Percentiles rank a stretch among this genome's conserved stretches.
Conservation (phyloP, 495 filamentous ascomycete genomes). For the Bathelium albidoporum region DNA sequence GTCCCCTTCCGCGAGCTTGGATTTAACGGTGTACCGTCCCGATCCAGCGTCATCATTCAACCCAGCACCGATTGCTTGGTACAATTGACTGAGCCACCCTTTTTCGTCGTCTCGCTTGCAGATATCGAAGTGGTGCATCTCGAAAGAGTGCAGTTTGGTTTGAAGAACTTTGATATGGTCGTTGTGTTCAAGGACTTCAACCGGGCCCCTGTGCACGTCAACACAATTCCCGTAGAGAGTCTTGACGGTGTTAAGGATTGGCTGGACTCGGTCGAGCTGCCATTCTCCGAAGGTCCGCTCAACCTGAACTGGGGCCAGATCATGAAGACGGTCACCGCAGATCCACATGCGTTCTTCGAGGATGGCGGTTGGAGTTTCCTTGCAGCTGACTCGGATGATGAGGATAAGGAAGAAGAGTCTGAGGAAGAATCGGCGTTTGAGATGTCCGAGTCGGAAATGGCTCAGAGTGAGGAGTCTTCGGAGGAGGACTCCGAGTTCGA, state of each 20-base stretch:
- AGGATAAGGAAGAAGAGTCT: slow-evolving; percentile 65
- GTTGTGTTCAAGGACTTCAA: slow-evolving; percentile 96
- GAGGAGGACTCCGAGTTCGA: slow-evolving; percentile 90
- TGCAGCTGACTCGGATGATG: slow-evolving; percentile 74
- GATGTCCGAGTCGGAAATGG: slow-evolving; percentile 72
- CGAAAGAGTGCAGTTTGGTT: slow-evolving; percentile 93
- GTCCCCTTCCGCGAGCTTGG: slow-evolving; percentile 94
- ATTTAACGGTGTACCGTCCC: slow-evolving; percentile 91
- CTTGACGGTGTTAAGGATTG: slow-evolving; percentile 96
- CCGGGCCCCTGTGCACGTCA: slow-evolving; percentile 79
- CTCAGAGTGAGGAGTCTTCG: slow-evolving; percentile 63
- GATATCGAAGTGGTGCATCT: slow-evolving; percentile 96
- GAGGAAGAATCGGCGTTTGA: slow-evolving; percentile 84
- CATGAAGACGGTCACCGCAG: slow-evolving; percentile 95
- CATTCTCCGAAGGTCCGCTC: slow-evolving; percentile 87
- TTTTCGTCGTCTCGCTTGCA: slow-evolving; percentile 85
- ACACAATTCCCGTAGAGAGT: slow-evolving; percentile 93
- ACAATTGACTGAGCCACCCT: slow-evolving; percentile 92
- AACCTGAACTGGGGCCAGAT: slow-evolving; percentile 98
- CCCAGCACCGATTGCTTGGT: slow-evolving; percentile 98
- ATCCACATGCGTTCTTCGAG: slow-evolving; percentile 88
- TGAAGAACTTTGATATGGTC: slow-evolving; percentile 98
- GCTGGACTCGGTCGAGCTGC: slow-evolving; percentile 89
- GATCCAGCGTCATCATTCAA: slow-evolving; percentile 88
- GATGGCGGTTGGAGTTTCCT: slow-evolving; percentile 97